Evolutionary conservation across 225 moss, liverwort and hornwort genomes (phyloP), one percentile per base, ranked within the genome.

Genomic region (Pseudoscleropodium purum): DNA sequence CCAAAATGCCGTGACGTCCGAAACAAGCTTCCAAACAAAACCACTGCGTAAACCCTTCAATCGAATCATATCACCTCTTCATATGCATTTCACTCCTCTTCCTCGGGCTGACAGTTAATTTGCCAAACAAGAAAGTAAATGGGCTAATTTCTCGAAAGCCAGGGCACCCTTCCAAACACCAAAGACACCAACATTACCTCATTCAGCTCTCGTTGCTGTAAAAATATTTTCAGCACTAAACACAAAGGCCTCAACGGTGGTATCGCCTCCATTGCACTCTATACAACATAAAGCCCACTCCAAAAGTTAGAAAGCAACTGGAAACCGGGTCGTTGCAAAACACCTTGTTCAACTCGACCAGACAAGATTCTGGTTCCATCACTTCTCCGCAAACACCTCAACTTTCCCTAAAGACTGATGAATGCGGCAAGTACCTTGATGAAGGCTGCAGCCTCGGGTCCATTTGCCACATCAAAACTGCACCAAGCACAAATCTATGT

Each of bases 381-480:
- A 63, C 63, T 63, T 41, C 7, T 72, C 82, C 62, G 29, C 67
- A 90, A 82, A 20, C 70, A 64, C 25, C 68, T 77, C 24, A 21
- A 63, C 59, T 37, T 63, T 66, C 66, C 60, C 16, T 11, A 66
- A 61, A 51, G 17, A 43, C 87, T 56, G 15, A 30, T 67, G 70
- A 16, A 68, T 36, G 74, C 41, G 62, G 41, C 76, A 85, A 45
- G 63, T 93, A 99, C 99, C 96, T 86, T 95, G 75, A 99, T 97
- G 87, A 97, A 99, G 26, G 94, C 94, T 85, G 97, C 99, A 90
- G 99, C 99, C 91, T 99, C 96, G 39, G 97, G 99, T 88, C 97
- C 99, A 91, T 99, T 97, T 60, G 97, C 94, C 60, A 99, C 99
- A 90, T 99, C 99, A 92, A 99, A 99, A 91, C 99, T 99, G 90